Conservation (phyloP, 2,329 filamentous ascomycete genomes). For the Arthrobotrys pseudoclavata region DNA sequence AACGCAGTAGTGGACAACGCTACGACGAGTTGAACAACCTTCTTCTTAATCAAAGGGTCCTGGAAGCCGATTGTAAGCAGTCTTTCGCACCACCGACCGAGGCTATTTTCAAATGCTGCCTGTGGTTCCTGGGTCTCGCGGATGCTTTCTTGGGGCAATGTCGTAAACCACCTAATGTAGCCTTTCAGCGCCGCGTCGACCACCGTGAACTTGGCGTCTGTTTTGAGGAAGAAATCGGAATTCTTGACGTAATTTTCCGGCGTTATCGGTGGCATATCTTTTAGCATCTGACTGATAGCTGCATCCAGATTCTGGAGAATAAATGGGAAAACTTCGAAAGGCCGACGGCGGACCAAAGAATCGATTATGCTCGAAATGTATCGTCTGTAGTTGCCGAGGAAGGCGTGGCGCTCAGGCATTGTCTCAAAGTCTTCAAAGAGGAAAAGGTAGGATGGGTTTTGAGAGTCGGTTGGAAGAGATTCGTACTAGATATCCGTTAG, state of each 20-base stretch:
- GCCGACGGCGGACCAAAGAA: conserved; percentile 82
- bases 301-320: conserved; percentile 84
- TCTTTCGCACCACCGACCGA: conserved; percentile 80
- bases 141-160: conserved; percentile 43
- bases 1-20: conserved; percentile 86
- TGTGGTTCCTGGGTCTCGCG: conserved; percentile 69
- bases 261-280: conserved; percentile 76
- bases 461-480: conserved; percentile 82
- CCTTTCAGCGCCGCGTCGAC: conserved; percentile 91
- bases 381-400: conserved; percentile 92
- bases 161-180: conserved; percentile 81
- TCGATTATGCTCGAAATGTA: conserved; percentile 92
- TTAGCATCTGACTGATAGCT: conserved; percentile 81
- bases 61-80: conserved; percentile 80
- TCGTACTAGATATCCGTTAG: conserved; percentile 74
- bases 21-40: conserved; percentile 83
- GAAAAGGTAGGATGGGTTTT: conserved; percentile 83
- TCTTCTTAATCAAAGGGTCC: conserved; percentile 86
- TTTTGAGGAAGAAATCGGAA: conserved; percentile 79
- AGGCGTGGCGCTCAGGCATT: conserved; percentile 90
- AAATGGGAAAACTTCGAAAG: conserved; percentile 86
- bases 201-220: conserved; percentile 90
- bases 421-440: conserved; percentile 96
- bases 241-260: conserved; percentile 76
- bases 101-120: conserved; percentile 73